Evolutionary conservation across 139 green algal species (phyloP).

Genomic region (Chlamydomonas sp.): DNA sequence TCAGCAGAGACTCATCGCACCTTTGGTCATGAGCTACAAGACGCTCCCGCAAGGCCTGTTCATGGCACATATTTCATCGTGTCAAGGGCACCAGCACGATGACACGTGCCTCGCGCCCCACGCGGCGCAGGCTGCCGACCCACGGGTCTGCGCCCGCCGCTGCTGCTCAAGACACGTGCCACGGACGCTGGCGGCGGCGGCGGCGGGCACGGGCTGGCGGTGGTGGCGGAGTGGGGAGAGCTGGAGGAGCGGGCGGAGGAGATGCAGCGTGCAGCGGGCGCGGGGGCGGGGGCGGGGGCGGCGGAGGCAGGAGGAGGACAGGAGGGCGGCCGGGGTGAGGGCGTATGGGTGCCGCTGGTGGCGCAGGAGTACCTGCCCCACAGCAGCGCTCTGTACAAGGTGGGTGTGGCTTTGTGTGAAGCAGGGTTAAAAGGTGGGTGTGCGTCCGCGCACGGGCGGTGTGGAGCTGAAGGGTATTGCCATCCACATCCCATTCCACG

Average conservation of each 20-base stretch:
- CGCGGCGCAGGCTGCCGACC: not conserved
- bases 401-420: not conserved
- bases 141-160: not conserved
- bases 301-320: not conserved
- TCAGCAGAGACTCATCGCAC: too few species aligned
- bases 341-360: slow-evolving; percentile 30
- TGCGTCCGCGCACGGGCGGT: too few species aligned
- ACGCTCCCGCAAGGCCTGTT: not conserved
- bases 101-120: not conserved
- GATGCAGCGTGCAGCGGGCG: not conserved
- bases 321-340: too few species aligned
- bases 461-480: too few species aligned
- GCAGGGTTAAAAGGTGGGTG: too few species aligned
- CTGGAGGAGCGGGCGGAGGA: not conserved
- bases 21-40: not conserved
- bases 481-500: too few species aligned
- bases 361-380: slow-evolving; percentile 50
- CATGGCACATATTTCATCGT: not conserved
- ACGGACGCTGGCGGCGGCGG: not conserved
- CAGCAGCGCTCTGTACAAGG: slow-evolving; percentile 43
- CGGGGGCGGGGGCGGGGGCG: not conserved
- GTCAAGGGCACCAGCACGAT: not conserved
- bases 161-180: slow-evolving; percentile 24
- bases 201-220: slow-evolving; percentile 14
- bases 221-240: not conserved